Evolutionary conservation across 1,139 yeast genomes (phyloP).

Genomic region (Pichia sorboxylosa): DNA sequence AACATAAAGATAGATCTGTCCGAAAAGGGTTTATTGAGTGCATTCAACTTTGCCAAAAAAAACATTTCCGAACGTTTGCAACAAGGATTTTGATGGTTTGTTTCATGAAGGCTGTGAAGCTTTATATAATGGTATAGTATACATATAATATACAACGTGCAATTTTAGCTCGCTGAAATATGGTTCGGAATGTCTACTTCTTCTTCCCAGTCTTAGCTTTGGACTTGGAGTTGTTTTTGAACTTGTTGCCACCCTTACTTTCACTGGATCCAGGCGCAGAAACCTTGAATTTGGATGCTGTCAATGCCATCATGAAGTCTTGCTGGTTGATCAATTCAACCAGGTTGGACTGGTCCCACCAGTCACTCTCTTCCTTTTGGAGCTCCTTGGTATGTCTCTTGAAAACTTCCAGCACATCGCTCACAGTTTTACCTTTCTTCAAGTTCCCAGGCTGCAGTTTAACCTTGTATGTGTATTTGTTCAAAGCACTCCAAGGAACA

Average conservation of each 20-base stretch:
- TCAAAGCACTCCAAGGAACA: slow-evolving; percentile 84
- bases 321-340: slow-evolving; percentile 46
- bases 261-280: slow-evolving; percentile 20
- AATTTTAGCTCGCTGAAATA: neutral
- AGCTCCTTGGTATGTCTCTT: slow-evolving; percentile 28
- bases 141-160: neutral
- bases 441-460: slow-evolving; percentile 79
- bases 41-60: slow-evolving; percentile 82
- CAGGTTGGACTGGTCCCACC: slow-evolving; percentile 59
- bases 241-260: slow-evolving; percentile 9
- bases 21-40: slow-evolving; percentile 80
- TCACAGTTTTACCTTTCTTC: slow-evolving; percentile 80
- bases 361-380: slow-evolving; percentile 35
- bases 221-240: slow-evolving; percentile 1
- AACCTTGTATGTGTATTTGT: slow-evolving; percentile 67
- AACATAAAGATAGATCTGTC: slow-evolving; percentile 63
- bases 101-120: neutral
- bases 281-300: slow-evolving; percentile 39
- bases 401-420: slow-evolving; percentile 55
- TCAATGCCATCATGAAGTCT: slow-evolving; percentile 40
- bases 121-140: neutral
- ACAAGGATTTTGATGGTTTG: slow-evolving; percentile 41
- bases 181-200: slow-evolving; percentile 4
- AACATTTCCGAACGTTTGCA: slow-evolving; percentile 79
- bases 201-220: slow-evolving; percentile 11